Evolutionary conservation across 2,329 filamentous ascomycete species (phyloP).

Genomic region (Cyanodermella asteris): DNA sequence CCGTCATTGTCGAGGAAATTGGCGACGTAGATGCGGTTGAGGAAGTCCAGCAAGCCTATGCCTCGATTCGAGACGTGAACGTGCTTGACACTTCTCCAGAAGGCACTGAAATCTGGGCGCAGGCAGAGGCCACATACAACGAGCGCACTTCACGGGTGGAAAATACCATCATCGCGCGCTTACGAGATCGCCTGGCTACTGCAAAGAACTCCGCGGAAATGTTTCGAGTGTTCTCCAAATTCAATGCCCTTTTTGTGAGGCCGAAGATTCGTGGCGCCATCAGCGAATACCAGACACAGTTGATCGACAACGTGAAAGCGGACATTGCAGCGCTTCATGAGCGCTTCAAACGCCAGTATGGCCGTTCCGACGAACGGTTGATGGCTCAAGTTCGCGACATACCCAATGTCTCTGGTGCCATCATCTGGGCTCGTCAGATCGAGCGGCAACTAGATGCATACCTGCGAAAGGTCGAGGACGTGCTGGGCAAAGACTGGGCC

Average conservation of each 20-base stretch:
- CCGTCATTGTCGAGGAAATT: conserved; percentile 72
- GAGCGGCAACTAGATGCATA: conserved; percentile 88
- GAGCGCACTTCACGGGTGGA: conserved; percentile 93
- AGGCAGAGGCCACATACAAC: conserved; percentile 89
- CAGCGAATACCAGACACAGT: conserved; percentile 89
- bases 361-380: conserved; percentile 87
- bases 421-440: conserved; percentile 95
- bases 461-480: conserved; percentile 98
- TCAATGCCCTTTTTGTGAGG: conserved; percentile 93
- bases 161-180: conserved; percentile 90
- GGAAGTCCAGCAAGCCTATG: conserved; percentile 87
- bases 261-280: conserved; percentile 99
- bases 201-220: conserved; percentile 97
- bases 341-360: conserved; percentile 97
- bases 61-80: conserved; percentile 83
- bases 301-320: conserved; percentile 94
- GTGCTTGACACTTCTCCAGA: conserved; percentile 77
- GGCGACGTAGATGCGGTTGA: conserved; percentile 93
- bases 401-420: conserved; percentile 85
- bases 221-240: conserved; percentile 99
- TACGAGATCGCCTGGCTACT: conserved; percentile 79
- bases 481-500: conserved; percentile 84
- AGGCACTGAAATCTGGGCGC: conserved; percentile 78
- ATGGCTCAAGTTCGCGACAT: conserved; percentile 96
- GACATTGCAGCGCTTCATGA: conserved; percentile 87